Percentiles rank a stretch among this genome's conserved stretches.
Evolutionary conservation across 2,329 filamentous ascomycete genomes (phyloP).

Genomic region (Pseudogymnoascus sp.): DNA sequence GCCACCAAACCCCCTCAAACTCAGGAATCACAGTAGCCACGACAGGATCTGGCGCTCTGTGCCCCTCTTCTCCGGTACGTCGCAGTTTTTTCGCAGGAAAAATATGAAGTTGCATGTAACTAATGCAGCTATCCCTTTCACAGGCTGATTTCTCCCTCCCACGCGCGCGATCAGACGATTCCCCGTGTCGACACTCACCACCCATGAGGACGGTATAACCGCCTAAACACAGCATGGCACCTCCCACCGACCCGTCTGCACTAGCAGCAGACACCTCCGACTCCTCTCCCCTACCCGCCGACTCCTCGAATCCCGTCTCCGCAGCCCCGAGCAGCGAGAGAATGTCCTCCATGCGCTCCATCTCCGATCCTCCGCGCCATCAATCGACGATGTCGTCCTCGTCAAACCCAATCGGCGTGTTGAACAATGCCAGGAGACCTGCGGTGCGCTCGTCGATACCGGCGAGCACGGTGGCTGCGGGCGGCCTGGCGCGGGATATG

Average conservation of each 20-base stretch:
- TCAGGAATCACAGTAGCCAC: background rate
- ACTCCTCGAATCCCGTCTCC: background rate
- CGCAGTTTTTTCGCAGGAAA: background rate
- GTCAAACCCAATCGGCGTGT: conserved; percentile 75
- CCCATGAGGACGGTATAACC: background rate
- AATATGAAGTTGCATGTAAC: background rate
- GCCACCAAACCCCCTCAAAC: background rate
- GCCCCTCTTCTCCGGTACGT: background rate
- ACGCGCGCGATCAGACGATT: background rate
- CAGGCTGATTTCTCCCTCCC: background rate
- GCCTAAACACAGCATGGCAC: background rate
- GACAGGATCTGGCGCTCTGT: background rate
- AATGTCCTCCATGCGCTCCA: conserved; percentile 52
- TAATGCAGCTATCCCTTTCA: background rate
- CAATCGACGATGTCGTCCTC: conserved; percentile 60
- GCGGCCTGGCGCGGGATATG: conserved; percentile 55
- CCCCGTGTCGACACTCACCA: background rate
- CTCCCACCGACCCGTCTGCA: background rate
- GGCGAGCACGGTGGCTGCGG: conserved; percentile 34
- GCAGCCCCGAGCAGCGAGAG: conserved; percentile 36
- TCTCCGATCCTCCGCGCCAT: conserved; percentile 49
- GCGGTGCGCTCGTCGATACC: conserved; percentile 31
- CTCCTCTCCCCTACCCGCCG: background rate
- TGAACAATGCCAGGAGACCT: conserved; percentile 59
- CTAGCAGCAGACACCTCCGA: background rate